phyloP scores from a whole-genome alignment of 1,284 basidiomycete genomes.

The Pyrrhoderma lamaoense region DNA sequence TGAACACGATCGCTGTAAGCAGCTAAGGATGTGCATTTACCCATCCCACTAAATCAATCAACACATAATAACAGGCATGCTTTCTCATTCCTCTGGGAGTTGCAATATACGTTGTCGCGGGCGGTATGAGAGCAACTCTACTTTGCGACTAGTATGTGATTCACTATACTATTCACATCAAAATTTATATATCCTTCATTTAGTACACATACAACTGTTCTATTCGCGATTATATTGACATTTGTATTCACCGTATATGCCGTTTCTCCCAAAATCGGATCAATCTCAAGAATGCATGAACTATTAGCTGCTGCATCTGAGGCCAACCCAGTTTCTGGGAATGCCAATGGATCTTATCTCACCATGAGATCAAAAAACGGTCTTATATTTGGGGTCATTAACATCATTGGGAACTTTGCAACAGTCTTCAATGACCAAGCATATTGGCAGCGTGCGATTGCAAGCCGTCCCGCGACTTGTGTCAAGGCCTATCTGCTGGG shows the following conservation, averaged over 20 bases:
- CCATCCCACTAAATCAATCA: neutral
- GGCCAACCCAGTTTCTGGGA: slow-evolving; percentile 44
- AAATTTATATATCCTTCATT: neutral
- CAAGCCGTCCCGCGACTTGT: slow-evolving; percentile 72
- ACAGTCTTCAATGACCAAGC: slow-evolving; percentile 69
- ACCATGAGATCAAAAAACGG: slow-evolving; percentile 80
- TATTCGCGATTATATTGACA: slow-evolving; percentile 74
- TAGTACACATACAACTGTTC: slow-evolving; percentile 72
- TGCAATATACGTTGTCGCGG: slow-evolving; percentile 48
- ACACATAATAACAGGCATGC: slow-evolving; percentile 36
- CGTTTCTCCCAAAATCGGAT: slow-evolving; percentile 49
- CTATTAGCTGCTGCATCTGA: slow-evolving; percentile 38
- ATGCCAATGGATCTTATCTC: slow-evolving; percentile 56
- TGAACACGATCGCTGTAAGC: slow-evolving; percentile 46
- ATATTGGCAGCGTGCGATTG: slow-evolving; percentile 86
- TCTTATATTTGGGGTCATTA: slow-evolving; percentile 85
- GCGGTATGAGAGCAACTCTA: slow-evolving; percentile 39
- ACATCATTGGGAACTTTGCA: slow-evolving; percentile 77
- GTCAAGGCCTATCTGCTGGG: slow-evolving; percentile 87
- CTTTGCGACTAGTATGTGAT: slow-evolving; percentile 46
- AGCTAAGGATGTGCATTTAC: slow-evolving; percentile 28
- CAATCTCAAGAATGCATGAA: slow-evolving; percentile 43
- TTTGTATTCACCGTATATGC: slow-evolving; percentile 70
- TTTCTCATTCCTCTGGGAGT: slow-evolving; percentile 57
- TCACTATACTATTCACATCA: neutral